Percentiles rank a stretch among this genome's conserved stretches.
Conservation (phyloP, 495 filamentous ascomycete species). For the Podospora conica region DNA sequence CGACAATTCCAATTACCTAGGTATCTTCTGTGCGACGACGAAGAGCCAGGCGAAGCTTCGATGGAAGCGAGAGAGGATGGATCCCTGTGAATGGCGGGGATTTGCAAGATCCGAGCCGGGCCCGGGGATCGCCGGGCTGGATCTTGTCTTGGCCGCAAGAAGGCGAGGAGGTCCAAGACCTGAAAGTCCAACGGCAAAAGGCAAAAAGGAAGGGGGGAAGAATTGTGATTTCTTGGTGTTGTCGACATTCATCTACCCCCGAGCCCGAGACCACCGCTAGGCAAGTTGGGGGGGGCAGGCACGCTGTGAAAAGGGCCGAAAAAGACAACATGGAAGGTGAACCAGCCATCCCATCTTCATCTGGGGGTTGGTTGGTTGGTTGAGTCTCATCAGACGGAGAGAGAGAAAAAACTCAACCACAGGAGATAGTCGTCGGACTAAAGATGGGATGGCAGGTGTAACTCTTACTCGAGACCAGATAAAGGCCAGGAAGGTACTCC, state of each 20-base stretch:
- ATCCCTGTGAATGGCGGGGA: neutral
- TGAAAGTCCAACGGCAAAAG: neutral
- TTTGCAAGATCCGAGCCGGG: constrained; percentile 4
- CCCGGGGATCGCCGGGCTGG: constrained; percentile 7
- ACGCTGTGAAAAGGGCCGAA: constrained; percentile 1
- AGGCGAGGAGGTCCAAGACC: neutral
- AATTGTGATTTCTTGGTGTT: neutral
- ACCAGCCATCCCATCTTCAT: neutral
- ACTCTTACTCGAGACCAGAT: too few species aligned
- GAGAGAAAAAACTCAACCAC: neutral
- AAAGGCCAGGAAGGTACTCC: too few species aligned
- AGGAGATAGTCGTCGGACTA: neutral
- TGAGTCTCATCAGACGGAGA: neutral
- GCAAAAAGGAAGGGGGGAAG: neutral
- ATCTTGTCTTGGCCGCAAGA: neutral
- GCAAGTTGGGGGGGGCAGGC: neutral
- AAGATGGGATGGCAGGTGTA: neutral
- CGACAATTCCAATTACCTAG: neutral
- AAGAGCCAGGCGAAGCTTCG: too few species aligned
- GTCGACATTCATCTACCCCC: neutral
- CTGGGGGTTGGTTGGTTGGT: neutral
- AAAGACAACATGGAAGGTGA: neutral
- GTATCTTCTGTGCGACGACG: too few species aligned
- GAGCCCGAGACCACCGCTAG: neutral
- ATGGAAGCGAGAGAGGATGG: neutral